Percentiles rank a stretch among this genome's conserved stretches.
Evolutionary conservation across 495 filamentous ascomycete genomes (phyloP).

Genomic region (Trichoderma parareesei): DNA sequence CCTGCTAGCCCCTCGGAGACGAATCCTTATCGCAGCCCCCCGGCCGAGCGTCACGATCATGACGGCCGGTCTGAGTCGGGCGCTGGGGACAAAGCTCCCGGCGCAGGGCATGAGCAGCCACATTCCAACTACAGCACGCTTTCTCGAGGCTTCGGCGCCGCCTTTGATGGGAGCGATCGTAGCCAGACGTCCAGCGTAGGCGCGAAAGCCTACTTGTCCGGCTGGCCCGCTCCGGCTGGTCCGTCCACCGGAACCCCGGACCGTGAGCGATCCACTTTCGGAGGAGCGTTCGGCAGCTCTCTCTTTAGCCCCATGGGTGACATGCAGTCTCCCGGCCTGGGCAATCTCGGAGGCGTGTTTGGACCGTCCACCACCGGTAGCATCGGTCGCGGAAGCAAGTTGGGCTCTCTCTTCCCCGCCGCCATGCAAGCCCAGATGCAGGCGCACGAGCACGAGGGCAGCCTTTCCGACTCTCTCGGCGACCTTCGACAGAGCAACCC

Average conservation of each 20-base stretch:
- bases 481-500: conserved; percentile 42
- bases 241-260: conserved; percentile 66
- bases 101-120: conserved; percentile 33
- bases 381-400: conserved; percentile 67
- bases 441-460: conserved; percentile 50
- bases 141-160: conserved; percentile 39
- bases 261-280: conserved; percentile 58
- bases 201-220: conserved; percentile 61
- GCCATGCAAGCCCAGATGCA: conserved; percentile 85
- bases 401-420: conserved; percentile 77
- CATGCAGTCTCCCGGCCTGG: conserved; percentile 64
- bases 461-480: conserved; percentile 39
- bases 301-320: conserved; percentile 66
- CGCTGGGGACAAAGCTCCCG: background rate
- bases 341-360: conserved; percentile 38
- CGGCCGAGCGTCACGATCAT: conserved; percentile 67
- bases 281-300: conserved; percentile 57
- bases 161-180: conserved; percentile 68
- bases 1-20: conserved; percentile 84
- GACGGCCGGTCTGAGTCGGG: conserved; percentile 25
- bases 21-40: conserved; percentile 93
- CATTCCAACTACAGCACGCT: conserved; percentile 38
- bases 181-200: conserved; percentile 84
- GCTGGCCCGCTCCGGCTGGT: conserved; percentile 56
- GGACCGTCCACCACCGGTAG: conserved; percentile 48